phyloP scores from a whole-genome alignment of 345 rosid genomes.

The Jatropha curcas region DNA sequence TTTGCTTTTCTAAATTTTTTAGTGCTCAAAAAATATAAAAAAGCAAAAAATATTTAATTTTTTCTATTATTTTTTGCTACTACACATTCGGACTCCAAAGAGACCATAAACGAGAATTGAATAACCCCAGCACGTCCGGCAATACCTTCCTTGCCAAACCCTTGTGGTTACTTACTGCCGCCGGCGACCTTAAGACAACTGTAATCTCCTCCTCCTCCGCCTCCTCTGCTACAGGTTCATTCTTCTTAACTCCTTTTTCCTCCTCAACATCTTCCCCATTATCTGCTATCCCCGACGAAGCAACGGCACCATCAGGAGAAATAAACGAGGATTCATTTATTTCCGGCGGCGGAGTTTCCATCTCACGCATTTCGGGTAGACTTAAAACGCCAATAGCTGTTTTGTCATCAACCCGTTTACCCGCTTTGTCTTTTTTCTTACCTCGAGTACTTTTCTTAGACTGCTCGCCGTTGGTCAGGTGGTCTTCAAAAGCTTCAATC shows the following conservation, averaged over 20 bases:
- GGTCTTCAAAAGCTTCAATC: constrained; percentile 87
- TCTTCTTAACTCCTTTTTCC: not conserved
- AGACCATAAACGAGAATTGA: constrained; percentile 87
- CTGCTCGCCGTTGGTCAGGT: constrained; percentile 43
- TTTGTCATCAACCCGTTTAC: constrained; percentile 25
- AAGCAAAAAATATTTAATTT: not conserved
- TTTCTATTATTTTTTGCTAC: not conserved
- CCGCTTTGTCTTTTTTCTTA: constrained; percentile 48
- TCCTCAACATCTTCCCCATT: not conserved
- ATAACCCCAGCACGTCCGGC: constrained; percentile 90
- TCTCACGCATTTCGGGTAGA: not conserved
- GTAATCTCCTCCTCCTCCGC: constrained; percentile 7
- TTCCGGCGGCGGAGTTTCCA: not conserved
- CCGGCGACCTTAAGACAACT: constrained; percentile 5
- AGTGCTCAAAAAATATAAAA: not conserved
- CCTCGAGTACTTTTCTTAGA: constrained; percentile 41
- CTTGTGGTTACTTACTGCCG: constrained; percentile 40
- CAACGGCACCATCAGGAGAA: not conserved
- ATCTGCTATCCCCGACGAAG: constrained; percentile 2
- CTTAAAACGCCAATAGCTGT: constrained; percentile 3
- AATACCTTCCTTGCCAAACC: constrained; percentile 90
- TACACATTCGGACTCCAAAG: constrained; percentile 89
- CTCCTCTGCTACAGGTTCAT: constrained; percentile 2
- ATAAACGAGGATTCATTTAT: not conserved
- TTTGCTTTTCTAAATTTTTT: not conserved